A percentile compares a stretch with the other conserved stretches of the same genome.
Evolutionary conservation across 228 moss, liverwort and hornwort species (phyloP).

Genomic region (Sphagnum magellanicum): DNA sequence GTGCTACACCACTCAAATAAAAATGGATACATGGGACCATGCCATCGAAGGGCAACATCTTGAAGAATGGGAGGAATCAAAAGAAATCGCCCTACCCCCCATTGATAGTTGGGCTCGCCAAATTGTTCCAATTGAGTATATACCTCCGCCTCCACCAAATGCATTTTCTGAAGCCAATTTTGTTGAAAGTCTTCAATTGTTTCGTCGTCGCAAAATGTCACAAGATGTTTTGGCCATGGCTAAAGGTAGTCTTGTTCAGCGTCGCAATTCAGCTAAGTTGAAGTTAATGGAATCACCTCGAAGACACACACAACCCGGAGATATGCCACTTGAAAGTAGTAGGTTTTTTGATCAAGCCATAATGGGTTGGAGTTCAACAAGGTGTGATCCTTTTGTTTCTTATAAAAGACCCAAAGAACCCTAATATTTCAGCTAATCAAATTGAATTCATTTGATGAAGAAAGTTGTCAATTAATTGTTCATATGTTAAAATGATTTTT

Average conservation of each 20-base stretch:
- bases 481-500: too few relatives aligned
- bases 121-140: conserved; percentile 52
- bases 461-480: too few relatives aligned
- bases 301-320: background rate
- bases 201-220: background rate
- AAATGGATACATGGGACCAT: conserved; percentile 53
- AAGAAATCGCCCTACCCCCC: conserved; percentile 51
- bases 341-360: conserved; percentile 3
- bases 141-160: accelerated
- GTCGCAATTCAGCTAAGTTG: conserved; percentile 22
- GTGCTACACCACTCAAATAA: conserved; percentile 43
- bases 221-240: background rate
- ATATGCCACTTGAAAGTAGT: conserved; percentile 7
- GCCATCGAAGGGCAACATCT: conserved; percentile 29
- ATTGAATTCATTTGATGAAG: too few relatives aligned
- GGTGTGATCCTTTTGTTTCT: too few relatives aligned
- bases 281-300: conserved; percentile 14
- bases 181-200: background rate
- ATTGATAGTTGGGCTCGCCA: conserved; percentile 81
- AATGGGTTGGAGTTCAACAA: background rate
- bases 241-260: conserved; percentile 7
- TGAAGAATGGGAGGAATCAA: conserved; percentile 48
- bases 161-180: accelerated
- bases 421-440: too few relatives aligned
- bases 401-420: too few relatives aligned